Evolutionary conservation across 805 yeast species (phyloP).

Genomic region (Starmerella riodocensis): DNA sequence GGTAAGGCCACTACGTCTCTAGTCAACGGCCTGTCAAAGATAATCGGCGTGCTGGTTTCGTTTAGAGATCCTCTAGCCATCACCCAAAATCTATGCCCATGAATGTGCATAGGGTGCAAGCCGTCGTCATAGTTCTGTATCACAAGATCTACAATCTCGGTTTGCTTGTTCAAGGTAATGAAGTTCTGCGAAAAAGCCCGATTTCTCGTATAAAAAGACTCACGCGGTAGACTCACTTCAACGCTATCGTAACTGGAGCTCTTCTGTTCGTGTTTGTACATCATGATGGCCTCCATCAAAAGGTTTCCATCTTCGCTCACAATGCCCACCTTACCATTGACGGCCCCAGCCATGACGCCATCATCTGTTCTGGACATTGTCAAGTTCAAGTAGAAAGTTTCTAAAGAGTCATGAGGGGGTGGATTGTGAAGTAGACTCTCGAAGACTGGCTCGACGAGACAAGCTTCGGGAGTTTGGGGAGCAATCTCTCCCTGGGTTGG

Average conservation of each 20-base stretch:
- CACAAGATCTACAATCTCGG: constrained; percentile 64
- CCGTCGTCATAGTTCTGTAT: constrained; percentile 74
- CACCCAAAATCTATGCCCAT: constrained; percentile 76
- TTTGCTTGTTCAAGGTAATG: too few relatives aligned
- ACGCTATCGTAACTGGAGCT: too few relatives aligned
- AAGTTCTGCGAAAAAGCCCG: too few relatives aligned
- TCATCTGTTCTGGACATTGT: constrained; percentile 9
- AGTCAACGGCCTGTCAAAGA: constrained; percentile 41
- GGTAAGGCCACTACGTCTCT: constrained; percentile 64
- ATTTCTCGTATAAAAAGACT: too few relatives aligned
- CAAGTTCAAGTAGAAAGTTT: constrained; percentile 1
- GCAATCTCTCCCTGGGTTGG: not conserved
- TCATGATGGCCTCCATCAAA: too few relatives aligned
- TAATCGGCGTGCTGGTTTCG: constrained; percentile 24
- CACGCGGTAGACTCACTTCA: too few relatives aligned
- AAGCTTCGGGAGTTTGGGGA: too few relatives aligned
- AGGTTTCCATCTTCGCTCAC: not conserved
- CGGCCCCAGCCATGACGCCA: constrained; percentile 6
- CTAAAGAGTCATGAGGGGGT: not conserved
- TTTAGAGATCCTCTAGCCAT: constrained; percentile 45
- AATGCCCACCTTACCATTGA: not conserved
- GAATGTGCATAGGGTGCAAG: constrained; percentile 87
- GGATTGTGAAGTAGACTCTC: not conserved
- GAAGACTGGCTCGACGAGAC: constrained; percentile 7
- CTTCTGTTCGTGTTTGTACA: too few relatives aligned